Percentiles rank a stretch among this genome's conserved stretches.
These are phyloP conservation scores for Boletellus deceptivus DNA, from an alignment of 1,284 basidiomycete genomes.

Conservation along the genomic window DNA sequence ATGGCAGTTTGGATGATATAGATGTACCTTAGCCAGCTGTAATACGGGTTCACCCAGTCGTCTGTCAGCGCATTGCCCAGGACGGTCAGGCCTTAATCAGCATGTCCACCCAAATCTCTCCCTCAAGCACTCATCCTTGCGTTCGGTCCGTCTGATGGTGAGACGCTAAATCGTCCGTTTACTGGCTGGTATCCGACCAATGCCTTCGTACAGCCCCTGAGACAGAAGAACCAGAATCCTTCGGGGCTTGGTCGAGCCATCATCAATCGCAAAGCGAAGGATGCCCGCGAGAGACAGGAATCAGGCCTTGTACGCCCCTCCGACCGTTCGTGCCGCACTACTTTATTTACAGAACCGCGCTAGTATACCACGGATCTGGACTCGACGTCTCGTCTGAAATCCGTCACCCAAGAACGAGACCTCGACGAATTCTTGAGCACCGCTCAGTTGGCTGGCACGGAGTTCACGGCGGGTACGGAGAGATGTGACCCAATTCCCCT, in stretches of 20 bases:
- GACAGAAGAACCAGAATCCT: conserved; percentile 49
- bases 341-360: background rate
- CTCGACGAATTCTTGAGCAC: conserved; percentile 96
- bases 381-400: conserved; percentile 70
- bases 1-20: conserved; percentile 13
- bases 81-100: too few species aligned
- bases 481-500: background rate
- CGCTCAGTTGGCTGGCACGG: conserved; percentile 90
- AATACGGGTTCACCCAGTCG: background rate
- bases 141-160: conserved; percentile 15
- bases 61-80: background rate
- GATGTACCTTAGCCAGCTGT: conserved; percentile 21
- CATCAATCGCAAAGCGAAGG: conserved; percentile 84
- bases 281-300: conserved; percentile 70
- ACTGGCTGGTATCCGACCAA: background rate
- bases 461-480: conserved; percentile 90
- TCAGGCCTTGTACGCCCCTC: conserved; percentile 66
- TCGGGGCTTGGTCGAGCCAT: conserved; percentile 88
- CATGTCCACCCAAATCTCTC: too few species aligned
- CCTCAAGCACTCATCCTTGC: background rate
- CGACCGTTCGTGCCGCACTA: background rate
- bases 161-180: background rate
- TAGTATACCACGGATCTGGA: conserved; percentile 83
- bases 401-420: conserved; percentile 95
- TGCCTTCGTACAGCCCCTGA: conserved; percentile 20